phyloP scores from a whole-genome alignment of 2,329 filamentous ascomycete genomes.

The Ilyonectria robusta region DNA sequence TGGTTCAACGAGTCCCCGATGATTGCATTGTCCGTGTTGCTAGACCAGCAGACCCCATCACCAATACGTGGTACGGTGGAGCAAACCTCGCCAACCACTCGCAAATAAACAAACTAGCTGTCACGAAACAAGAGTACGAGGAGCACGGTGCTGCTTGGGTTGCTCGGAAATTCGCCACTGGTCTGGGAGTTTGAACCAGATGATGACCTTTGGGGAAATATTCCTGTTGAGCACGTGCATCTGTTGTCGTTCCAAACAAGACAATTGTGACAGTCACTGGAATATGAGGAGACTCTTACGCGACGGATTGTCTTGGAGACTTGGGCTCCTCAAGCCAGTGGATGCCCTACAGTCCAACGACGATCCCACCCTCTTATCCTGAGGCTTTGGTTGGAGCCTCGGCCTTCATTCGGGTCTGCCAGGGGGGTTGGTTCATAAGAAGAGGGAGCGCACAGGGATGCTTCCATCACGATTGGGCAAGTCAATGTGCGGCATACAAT shows the following conservation, averaged over 20 bases:
- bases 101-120: constrained; percentile 76
- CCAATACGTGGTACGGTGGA: constrained; percentile 89
- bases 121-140: constrained; percentile 93
- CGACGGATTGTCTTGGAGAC: too few relatives aligned
- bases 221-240: background rate
- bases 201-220: background rate
- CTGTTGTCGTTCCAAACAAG: background rate
- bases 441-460: background rate
- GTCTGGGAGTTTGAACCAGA: constrained; percentile 39
- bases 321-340: too few relatives aligned
- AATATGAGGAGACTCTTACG: too few relatives aligned
- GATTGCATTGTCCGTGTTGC: constrained; percentile 85
- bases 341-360: too few relatives aligned
- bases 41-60: constrained; percentile 79
- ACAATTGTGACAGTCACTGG: too few relatives aligned
- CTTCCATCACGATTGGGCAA: background rate
- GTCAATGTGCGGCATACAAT: background rate
- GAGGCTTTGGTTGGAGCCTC: background rate
- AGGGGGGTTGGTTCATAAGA: background rate
- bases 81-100: constrained; percentile 80
- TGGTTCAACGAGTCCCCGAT: constrained; percentile 79
- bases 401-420: background rate
- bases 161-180: constrained; percentile 75
- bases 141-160: constrained; percentile 86
- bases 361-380: too few relatives aligned